Percentiles rank a stretch among this genome's conserved stretches.
These are phyloP conservation scores for Fusarium austroafricanum DNA, from an alignment of 2,329 filamentous ascomycete species.

Conservation along the genomic window DNA sequence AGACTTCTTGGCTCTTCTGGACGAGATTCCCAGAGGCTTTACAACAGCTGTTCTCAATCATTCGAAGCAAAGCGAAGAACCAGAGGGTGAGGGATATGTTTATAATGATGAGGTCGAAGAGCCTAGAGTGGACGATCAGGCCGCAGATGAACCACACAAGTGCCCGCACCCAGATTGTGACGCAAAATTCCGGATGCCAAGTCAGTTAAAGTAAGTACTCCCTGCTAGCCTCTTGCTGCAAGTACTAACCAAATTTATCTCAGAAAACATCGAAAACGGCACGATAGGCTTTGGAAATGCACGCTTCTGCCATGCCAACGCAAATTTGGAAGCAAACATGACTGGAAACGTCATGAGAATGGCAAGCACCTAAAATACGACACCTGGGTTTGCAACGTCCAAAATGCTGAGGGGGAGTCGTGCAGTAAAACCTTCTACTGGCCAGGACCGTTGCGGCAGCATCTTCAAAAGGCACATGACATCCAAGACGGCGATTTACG, in stretches of 20 bases:
- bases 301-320: background rate
- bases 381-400: background rate
- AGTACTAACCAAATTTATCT: background rate
- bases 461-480: background rate
- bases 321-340: background rate
- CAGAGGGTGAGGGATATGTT: too few relatives aligned
- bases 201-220: too few relatives aligned
- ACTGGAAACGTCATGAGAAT: background rate
- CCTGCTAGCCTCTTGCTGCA: background rate
- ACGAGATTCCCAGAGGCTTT: too few relatives aligned
- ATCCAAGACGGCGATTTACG: too few relatives aligned
- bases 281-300: background rate
- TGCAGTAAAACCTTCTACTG: background rate
- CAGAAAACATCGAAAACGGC: background rate
- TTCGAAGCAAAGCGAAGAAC: too few relatives aligned
- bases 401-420: rapidly evolving
- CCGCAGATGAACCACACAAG: too few relatives aligned
- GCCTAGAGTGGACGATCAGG: too few relatives aligned
- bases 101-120: too few relatives aligned
- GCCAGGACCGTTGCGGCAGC: background rate
- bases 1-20: too few relatives aligned
- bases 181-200: too few relatives aligned
- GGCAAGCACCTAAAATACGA: background rate
- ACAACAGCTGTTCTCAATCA: too few relatives aligned
- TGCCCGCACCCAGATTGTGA: too few relatives aligned